These are phyloP conservation scores for Talaromyces sp. DNA, from an alignment of 2,329 filamentous ascomycete genomes.

Conservation along the genomic window DNA sequence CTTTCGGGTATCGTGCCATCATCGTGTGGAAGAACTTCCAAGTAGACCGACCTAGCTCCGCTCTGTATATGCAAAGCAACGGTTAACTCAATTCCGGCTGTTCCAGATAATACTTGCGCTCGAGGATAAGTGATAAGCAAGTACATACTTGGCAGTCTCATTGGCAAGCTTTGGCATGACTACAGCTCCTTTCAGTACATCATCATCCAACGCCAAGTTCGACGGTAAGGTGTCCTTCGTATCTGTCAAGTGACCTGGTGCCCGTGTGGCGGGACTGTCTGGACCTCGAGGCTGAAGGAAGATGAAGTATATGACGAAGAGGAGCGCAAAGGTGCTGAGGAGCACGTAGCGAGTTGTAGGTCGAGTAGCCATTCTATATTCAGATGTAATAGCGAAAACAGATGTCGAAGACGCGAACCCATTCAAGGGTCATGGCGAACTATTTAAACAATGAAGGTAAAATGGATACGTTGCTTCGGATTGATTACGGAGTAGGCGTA, in stretches of 20 bases:
- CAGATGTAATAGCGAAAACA: neutral
- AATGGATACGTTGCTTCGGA: neutral
- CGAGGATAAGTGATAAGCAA: constrained; percentile 12
- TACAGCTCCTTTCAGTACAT: constrained; percentile 41
- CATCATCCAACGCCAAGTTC: constrained; percentile 28
- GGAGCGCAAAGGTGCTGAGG: constrained; percentile 30
- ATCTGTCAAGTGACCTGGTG: constrained; percentile 36
- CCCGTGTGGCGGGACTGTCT: constrained; percentile 37
- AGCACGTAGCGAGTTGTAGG: constrained; percentile 37
- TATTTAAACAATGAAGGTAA: neutral
- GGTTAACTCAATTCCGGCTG: constrained; percentile 2
- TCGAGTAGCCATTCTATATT: constrained; percentile 32
- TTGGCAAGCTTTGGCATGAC: constrained; percentile 49
- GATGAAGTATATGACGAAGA: constrained; percentile 37
- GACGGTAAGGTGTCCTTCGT: constrained; percentile 25
- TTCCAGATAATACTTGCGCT: neutral
- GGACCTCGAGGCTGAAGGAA: constrained; percentile 38
- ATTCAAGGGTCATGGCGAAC: neutral
- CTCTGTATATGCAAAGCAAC: constrained; percentile 37
- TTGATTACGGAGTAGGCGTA: neutral
- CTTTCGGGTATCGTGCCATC: constrained; percentile 63
- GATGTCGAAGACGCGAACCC: neutral
- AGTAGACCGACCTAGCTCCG: constrained; percentile 61
- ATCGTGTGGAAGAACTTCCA: constrained; percentile 67
- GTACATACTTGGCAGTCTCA: constrained; percentile 45